Evolutionary conservation across 2,329 filamentous ascomycete species (phyloP).

Genomic region (Botrytis tulipae): DNA sequence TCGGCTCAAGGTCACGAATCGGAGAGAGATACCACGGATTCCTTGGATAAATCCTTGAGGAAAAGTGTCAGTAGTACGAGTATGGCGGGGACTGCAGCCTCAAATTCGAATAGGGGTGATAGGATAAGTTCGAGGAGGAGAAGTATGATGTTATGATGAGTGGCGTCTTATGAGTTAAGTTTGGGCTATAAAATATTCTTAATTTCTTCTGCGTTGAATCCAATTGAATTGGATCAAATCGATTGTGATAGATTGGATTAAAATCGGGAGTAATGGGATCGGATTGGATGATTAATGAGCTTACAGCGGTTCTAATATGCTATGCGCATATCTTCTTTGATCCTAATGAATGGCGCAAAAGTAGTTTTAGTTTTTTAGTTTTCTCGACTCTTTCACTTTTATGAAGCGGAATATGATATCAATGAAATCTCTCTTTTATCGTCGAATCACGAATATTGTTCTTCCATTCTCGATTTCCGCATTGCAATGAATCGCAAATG

Average conservation of each 20-base stretch:
- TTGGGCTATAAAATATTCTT: slow-evolving; percentile 14
- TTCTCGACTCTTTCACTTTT: slow-evolving; percentile 21
- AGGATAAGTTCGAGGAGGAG: slow-evolving; percentile 36
- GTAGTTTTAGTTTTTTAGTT: slow-evolving; percentile 3
- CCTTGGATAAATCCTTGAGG: slow-evolving; percentile 27
- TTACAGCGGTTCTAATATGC: slow-evolving; percentile 14
- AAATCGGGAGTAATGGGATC: slow-evolving; percentile 11
- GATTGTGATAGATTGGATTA: background rate
- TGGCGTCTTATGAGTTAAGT: slow-evolving; percentile 23
- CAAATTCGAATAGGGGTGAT: slow-evolving; percentile 29
- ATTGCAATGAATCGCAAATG: background rate
- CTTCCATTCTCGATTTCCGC: background rate
- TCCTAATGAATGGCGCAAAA: slow-evolving; percentile 14
- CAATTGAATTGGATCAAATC: background rate
- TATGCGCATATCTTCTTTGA: background rate
- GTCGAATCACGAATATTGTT: background rate
- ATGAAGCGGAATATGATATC: slow-evolving; percentile 36
- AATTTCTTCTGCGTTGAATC: slow-evolving; percentile 8
- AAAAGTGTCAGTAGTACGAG: slow-evolving; percentile 26
- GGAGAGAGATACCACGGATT: slow-evolving; percentile 22
- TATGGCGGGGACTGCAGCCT: slow-evolving; percentile 25
- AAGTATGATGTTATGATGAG: slow-evolving; percentile 42
- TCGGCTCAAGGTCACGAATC: slow-evolving; percentile 22
- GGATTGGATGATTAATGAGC: slow-evolving; percentile 1
- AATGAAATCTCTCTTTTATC: slow-evolving; percentile 28